Evolutionary conservation across 352 stramenopile genomes (phyloP), one percentile per base, ranked within the genome.

Genomic region (Globisporangium viniferum): DNA sequence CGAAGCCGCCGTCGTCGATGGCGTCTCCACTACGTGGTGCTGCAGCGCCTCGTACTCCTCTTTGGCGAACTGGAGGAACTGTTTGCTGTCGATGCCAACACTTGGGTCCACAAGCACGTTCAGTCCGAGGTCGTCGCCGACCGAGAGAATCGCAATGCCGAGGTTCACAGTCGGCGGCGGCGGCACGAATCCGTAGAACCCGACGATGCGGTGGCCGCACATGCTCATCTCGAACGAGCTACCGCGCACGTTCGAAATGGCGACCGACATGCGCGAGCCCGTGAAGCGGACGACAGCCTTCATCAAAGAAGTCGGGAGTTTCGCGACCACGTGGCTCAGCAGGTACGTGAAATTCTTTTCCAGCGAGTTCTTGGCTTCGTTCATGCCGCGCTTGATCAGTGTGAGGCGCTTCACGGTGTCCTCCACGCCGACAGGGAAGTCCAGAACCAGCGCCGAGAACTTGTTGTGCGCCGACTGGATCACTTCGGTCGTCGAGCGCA

Each of bases 121-220:
- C 20, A 92, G 73, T 1, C 85, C 84, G 3, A 94, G 78, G 44
- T 86, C 72, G 51, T 91, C 84, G 57, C 84, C 84, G 55, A 90
- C 76, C 20, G 82, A 91, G 27, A 92, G 74, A 36, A 93, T 87
- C 46, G 82, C 83, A 24, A 94, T 75, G 49, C 86, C 86, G 18
- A 94, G 73, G 66, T 94, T 94, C 63, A 94, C 84, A 2, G 77
- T 85, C 54, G 86, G 86, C 59, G 86, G 86, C n/a, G 86, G 86
- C 12, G 86, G 86, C 58, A 93, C 79, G 62, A 94, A 94, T 9
- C 81, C 86, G 53, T 80, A 92, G 56, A 89, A 90, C 10, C 81
- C 82, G 7, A 81, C 72, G 39, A 94, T 68, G 48, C 75, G 70
- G 48, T 78, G 75, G 64, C 77, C 79, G 58, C 82, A 91, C 29